A percentile compares a stretch with the other conserved stretches of the same genome.
Evolutionary conservation across 495 filamentous ascomycete species (phyloP).

Genomic region (Aspergillus ellipticus): DNA sequence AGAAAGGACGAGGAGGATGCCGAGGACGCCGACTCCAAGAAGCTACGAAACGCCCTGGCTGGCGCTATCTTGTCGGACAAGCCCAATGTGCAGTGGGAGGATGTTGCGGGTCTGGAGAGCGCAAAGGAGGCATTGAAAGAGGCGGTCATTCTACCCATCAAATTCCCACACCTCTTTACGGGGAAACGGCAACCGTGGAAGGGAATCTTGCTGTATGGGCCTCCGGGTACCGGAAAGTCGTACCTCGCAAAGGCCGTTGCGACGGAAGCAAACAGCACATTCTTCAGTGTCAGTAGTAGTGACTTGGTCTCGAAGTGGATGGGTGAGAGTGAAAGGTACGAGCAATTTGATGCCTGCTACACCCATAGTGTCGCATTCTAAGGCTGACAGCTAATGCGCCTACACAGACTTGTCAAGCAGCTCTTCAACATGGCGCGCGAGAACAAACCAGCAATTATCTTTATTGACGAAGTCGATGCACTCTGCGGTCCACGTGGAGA

Average conservation of each 20-base stretch:
- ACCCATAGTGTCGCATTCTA: conserved; percentile 2
- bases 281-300: conserved; percentile 96
- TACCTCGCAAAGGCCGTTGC: conserved; percentile 97
- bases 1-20: conserved; percentile 62
- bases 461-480: conserved; percentile 98
- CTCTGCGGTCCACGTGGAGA: conserved; percentile 94
- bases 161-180: conserved; percentile 95
- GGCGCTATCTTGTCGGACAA: conserved; percentile 93
- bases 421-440: conserved; percentile 97
- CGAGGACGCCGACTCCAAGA: conserved; percentile 88
- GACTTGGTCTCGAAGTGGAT: conserved; percentile 99
- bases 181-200: conserved; percentile 98
- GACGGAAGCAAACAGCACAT: conserved; percentile 98
- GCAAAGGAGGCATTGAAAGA: conserved; percentile 98
- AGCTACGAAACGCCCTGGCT: conserved; percentile 81
- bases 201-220: conserved; percentile 93
- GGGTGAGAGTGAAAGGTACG: conserved; percentile 95
- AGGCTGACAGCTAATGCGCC: neutral
- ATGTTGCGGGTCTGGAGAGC: conserved; percentile 91
- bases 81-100: conserved; percentile 95
- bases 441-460: conserved; percentile 97
- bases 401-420: conserved; percentile 82
- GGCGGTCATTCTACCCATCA: conserved; percentile 94
- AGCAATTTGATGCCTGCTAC: neutral
- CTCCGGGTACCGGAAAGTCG: conserved; percentile 94